A percentile compares a stretch with the other conserved stretches of the same genome.
phyloP scores from a whole-genome alignment of 805 yeast genomes.

The Saturnispora serradocipensis region DNA sequence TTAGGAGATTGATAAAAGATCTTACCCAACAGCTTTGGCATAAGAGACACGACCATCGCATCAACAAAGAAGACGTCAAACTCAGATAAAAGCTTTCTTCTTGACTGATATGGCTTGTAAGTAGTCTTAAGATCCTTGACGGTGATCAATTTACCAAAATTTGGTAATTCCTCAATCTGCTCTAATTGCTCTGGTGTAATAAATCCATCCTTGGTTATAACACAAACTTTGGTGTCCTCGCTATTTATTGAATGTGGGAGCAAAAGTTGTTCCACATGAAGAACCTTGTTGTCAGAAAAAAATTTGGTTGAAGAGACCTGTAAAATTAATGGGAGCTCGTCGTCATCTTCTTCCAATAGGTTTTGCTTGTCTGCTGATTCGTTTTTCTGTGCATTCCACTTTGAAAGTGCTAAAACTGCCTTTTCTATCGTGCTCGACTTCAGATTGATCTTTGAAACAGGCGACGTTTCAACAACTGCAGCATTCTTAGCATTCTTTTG shows the following conservation, averaged over 20 bases:
- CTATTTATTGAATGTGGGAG: constrained; percentile 40
- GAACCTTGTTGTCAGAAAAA: constrained; percentile 47
- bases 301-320: constrained; percentile 59
- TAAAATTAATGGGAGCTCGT: constrained; percentile 45
- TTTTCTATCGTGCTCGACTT: constrained; percentile 28
- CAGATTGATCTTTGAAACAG: constrained; percentile 7
- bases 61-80: constrained; percentile 79
- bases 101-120: constrained; percentile 81
- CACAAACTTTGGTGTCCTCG: constrained; percentile 41
- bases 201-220: constrained; percentile 58
- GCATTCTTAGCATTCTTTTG: not conserved
- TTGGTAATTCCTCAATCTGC: constrained; percentile 39
- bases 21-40: constrained; percentile 81
- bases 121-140: constrained; percentile 71
- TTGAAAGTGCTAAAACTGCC: constrained; percentile 58
- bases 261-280: constrained; percentile 44
- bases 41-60: constrained; percentile 65
- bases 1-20: constrained; percentile 55
- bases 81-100: constrained; percentile 59
- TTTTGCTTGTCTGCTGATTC: constrained; percentile 24
- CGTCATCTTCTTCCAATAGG: constrained; percentile 54
- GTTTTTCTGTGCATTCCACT: constrained; percentile 37
- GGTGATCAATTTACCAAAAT: constrained; percentile 50
- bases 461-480: constrained; percentile 14
- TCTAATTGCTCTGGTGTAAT: constrained; percentile 36